These are phyloP conservation scores for Tricholoma bakamatsutake DNA, from an alignment of 768 basidiomycete genomes.

Conservation along the genomic window DNA sequence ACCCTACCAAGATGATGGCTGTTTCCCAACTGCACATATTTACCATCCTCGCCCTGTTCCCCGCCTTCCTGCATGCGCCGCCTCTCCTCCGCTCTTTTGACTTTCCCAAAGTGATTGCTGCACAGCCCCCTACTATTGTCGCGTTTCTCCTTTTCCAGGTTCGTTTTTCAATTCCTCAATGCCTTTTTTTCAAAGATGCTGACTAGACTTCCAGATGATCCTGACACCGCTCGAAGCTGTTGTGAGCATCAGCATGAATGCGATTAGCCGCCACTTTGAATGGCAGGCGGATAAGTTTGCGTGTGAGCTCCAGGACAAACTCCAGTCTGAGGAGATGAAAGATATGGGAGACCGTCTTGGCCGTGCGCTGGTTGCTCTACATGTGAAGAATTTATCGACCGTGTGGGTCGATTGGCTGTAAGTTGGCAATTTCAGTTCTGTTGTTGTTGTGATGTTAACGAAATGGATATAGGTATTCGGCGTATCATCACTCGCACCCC, in stretches of 20 bases:
- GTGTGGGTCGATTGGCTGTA: slow-evolving; percentile 94
- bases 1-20: slow-evolving; percentile 84
- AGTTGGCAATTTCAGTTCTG: slow-evolving; percentile 22
- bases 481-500: slow-evolving; percentile 95
- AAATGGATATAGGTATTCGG: slow-evolving; percentile 62
- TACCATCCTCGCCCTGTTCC: slow-evolving; percentile 79
- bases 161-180: background rate
- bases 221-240: slow-evolving; percentile 74
- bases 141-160: slow-evolving; percentile 86
- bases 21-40: slow-evolving; percentile 88
- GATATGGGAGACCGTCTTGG: slow-evolving; percentile 87
- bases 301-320: slow-evolving; percentile 56
- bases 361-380: slow-evolving; percentile 76
- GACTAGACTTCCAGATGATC: slow-evolving; percentile 49
- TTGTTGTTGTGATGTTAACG: slow-evolving; percentile 2
- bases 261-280: slow-evolving; percentile 80
- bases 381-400: slow-evolving; percentile 88
- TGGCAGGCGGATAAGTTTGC: slow-evolving; percentile 92
- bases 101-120: slow-evolving; percentile 61
- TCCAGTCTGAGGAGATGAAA: slow-evolving; percentile 52
- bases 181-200: background rate
- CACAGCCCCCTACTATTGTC: slow-evolving; percentile 71
- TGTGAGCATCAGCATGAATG: slow-evolving; percentile 70
- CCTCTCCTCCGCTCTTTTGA: slow-evolving; percentile 77
- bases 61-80: slow-evolving; percentile 81